These are phyloP conservation scores for Gossypium bickii DNA, from an alignment of 345 rosid genomes.

Conservation along the genomic window DNA sequence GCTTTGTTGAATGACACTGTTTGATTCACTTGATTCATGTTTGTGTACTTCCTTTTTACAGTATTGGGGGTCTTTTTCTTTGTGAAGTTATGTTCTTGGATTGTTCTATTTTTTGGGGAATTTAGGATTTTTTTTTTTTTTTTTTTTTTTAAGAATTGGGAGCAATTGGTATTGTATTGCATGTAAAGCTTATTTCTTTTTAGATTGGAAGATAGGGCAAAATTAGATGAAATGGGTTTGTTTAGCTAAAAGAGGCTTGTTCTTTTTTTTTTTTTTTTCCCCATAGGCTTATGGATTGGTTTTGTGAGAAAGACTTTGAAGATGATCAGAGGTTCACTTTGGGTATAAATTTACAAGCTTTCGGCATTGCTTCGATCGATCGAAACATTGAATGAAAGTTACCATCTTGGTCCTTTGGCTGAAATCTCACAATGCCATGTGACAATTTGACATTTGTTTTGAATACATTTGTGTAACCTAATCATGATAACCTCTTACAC, in stretches of 20 bases:
- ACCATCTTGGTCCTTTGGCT: neutral
- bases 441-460: neutral
- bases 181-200: neutral
- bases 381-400: conserved; percentile 6
- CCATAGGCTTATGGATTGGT: neutral
- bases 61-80: neutral
- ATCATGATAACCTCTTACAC: neutral
- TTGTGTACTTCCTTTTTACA: neutral
- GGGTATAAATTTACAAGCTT: neutral
- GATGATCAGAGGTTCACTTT: neutral
- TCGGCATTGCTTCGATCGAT: neutral
- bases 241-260: neutral
- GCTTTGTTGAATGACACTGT: conserved; percentile 16
- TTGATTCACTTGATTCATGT: conserved; percentile 17
- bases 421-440: neutral
- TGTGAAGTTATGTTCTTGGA: neutral
- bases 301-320: neutral
- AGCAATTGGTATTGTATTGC: neutral
- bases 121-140: neutral
- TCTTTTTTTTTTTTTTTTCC: neutral
- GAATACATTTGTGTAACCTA: neutral
- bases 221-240: neutral
- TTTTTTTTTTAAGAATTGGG: neutral
- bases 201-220: neutral
- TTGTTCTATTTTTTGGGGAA: neutral